These are phyloP conservation scores for Chrysopogon serrulatus DNA, from an alignment of 176 grass and related monocot species.

Conservation along the genomic window DNA sequence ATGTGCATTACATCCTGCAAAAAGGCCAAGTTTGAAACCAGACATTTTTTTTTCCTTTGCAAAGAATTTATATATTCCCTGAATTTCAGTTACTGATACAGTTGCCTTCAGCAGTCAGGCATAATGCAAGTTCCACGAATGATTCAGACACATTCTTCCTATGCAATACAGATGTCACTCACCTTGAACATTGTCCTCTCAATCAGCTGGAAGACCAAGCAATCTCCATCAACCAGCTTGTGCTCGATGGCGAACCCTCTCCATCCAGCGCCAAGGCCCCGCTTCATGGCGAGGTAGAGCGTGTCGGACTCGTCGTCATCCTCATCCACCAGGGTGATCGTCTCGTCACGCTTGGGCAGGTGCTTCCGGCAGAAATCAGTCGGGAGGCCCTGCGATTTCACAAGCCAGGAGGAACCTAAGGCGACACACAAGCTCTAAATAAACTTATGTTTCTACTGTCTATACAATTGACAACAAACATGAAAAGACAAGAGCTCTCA, in stretches of 20 bases:
- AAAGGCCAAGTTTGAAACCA: background rate
- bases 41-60: background rate
- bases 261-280: constrained; percentile 66
- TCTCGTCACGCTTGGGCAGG: constrained; percentile 51
- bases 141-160: background rate
- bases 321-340: constrained; percentile 48
- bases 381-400: constrained; percentile 53
- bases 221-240: constrained; percentile 79
- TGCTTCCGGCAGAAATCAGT: constrained; percentile 50
- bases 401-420: background rate
- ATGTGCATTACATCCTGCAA: background rate
- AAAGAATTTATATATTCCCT: background rate
- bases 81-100: background rate
- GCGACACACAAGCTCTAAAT: background rate
- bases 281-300: constrained; percentile 50
- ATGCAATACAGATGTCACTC: background rate
- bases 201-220: constrained; percentile 60
- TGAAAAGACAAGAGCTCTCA: background rate
- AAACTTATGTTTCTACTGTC: background rate
- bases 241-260: constrained; percentile 64
- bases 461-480: background rate
- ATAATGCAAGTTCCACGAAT: no score
- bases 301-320: constrained; percentile 22
- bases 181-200: constrained; percentile 51
- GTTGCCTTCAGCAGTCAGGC: background rate